These are phyloP conservation scores for Arthrobotrys musiformis DNA, from an alignment of 2,329 filamentous ascomycete genomes.

Conservation along the genomic window DNA sequence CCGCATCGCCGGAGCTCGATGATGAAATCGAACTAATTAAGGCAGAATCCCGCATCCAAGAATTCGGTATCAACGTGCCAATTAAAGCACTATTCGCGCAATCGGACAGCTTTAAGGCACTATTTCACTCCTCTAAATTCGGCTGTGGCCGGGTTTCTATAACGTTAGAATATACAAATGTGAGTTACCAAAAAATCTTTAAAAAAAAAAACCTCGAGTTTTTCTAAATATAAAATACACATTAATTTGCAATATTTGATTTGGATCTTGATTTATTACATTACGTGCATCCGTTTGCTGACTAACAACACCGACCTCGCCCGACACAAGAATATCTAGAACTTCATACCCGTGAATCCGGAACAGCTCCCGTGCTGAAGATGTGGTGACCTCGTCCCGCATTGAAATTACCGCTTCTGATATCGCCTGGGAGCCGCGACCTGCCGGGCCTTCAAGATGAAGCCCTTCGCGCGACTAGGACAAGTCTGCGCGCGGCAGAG, in stretches of 20 bases:
- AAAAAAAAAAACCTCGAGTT: not conserved
- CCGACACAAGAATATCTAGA: not conserved
- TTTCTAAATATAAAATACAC: no score
- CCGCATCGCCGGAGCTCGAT: conserved; percentile 14
- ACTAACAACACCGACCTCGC: conserved; percentile 35
- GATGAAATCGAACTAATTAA: conserved; percentile 2
- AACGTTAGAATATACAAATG: not conserved
- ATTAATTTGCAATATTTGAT: no score
- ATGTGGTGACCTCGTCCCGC: conserved; percentile 17
- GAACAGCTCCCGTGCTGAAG: not conserved
- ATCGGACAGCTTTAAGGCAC: conserved; percentile 7
- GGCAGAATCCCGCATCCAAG: not conserved
- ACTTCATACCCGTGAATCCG: conserved; percentile 14
- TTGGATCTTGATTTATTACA: not conserved
- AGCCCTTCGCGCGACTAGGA: conserved; percentile 39
- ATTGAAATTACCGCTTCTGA: not conserved
- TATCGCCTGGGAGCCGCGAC: not conserved
- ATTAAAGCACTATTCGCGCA: conserved; percentile 7
- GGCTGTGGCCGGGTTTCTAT: not conserved
- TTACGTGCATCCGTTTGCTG: conserved; percentile 4
- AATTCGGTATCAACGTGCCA: not conserved
- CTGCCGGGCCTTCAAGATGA: conserved; percentile 23
- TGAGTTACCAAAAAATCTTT: not conserved
- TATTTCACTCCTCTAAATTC: not conserved
- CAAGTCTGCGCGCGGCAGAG: conserved; percentile 39